Evolutionary conservation across 768 basidiomycete species (phyloP).

Genomic region (Rickenella mellea): DNA sequence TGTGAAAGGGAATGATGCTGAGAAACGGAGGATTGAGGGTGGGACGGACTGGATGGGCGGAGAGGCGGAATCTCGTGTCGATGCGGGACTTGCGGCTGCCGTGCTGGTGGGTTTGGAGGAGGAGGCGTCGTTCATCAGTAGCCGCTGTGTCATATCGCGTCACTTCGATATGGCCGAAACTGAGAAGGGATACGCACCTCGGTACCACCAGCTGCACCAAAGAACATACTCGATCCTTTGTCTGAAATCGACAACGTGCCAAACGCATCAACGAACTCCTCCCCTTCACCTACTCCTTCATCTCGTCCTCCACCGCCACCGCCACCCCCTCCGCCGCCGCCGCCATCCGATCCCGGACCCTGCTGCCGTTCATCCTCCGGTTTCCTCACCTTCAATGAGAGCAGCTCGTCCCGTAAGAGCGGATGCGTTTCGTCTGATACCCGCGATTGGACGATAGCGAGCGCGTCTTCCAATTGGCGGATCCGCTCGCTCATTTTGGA

Average conservation of each 20-base stretch:
- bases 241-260: constrained; percentile 52
- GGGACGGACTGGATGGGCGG: neutral
- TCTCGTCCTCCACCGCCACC: no score
- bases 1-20: constrained; percentile 33
- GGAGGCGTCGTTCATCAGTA: neutral
- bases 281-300: constrained; percentile 39
- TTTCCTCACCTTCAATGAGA: constrained; percentile 57
- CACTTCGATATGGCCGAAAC: no score
- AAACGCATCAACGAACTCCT: constrained; percentile 36
- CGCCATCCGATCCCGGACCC: no score
- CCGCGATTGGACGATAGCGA: constrained; percentile 34
- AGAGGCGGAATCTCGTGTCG: neutral
- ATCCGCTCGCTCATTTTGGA: constrained; percentile 53
- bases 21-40: constrained; percentile 33
- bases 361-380: no score
- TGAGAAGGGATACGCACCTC: no score
- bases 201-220: constrained; percentile 58
- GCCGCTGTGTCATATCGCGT: no score
- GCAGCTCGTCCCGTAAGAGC: constrained; percentile 46
- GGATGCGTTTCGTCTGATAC: constrained; percentile 42
- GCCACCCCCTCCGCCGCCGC: no score
- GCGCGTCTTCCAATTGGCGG: constrained; percentile 52
- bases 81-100: no score
- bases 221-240: constrained; percentile 56
- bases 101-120: neutral